Conservation (phyloP, 1,284 basidiomycete species). For the Ceratobasidium sp. region DNA sequence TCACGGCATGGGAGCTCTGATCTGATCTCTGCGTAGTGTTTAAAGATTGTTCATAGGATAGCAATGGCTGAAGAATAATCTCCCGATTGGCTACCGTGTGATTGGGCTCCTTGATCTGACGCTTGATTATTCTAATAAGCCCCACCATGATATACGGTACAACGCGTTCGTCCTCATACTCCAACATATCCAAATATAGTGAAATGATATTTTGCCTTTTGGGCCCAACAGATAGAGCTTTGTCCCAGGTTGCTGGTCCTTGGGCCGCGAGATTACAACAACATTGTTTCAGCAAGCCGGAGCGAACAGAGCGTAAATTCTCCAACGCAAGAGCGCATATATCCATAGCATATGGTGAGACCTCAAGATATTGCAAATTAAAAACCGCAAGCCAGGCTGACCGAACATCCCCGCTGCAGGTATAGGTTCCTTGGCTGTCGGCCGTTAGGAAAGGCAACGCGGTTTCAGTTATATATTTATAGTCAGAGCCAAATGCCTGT, state of each 20-base stretch:
- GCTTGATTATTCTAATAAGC: background rate
- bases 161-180: background rate
- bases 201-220: background rate
- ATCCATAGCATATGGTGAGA: background rate
- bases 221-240: background rate
- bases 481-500: constrained; percentile 3
- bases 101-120: background rate
- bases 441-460: background rate
- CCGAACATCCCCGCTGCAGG: background rate
- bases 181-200: background rate
- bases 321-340: background rate
- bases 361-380: too few relatives aligned
- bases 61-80: background rate
- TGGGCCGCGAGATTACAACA: background rate
- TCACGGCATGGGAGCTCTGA: background rate
- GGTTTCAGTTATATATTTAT: constrained; percentile 1
- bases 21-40: background rate
- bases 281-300: background rate
- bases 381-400: background rate
- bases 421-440: background rate
- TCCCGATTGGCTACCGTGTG: background rate
- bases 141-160: background rate
- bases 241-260: background rate
- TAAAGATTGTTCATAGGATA: background rate
- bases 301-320: background rate